phyloP scores from a whole-genome alignment of 257 asterid species.

The Solanum stenotomum region DNA sequence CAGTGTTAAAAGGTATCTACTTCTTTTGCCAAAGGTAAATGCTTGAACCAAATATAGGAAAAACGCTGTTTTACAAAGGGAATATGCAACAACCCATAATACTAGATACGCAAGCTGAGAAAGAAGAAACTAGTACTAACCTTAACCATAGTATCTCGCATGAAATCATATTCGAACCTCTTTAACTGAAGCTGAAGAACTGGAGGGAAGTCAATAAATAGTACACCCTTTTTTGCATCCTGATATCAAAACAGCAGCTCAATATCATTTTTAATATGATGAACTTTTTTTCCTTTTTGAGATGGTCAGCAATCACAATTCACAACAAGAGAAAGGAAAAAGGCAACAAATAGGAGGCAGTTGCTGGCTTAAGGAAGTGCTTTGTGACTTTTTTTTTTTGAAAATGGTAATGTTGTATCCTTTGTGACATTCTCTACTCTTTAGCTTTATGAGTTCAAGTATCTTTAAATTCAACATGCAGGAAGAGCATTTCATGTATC shows the following conservation, averaged over 20 bases:
- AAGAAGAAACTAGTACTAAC: constrained; percentile 29
- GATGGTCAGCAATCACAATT: not conserved
- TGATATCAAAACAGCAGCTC: constrained; percentile 25
- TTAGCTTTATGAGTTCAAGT: not conserved
- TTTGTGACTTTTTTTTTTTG: not conserved
- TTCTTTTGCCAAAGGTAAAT: not conserved
- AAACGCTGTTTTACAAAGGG: not conserved
- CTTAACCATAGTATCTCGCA: constrained; percentile 97
- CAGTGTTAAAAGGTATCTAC: not conserved
- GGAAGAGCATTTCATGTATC: not conserved
- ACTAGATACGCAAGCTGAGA: not conserved
- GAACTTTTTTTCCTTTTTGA: not conserved
- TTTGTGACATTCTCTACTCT: not conserved
- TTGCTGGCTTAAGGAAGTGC: not conserved
- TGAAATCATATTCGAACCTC: constrained; percentile 93
- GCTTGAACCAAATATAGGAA: not conserved
- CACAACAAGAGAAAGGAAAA: not conserved
- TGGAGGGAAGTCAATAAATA: constrained; percentile 95
- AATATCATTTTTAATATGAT: not conserved
- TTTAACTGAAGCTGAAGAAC: constrained; percentile 98
- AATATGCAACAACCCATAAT: not conserved
- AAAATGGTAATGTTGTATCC: not conserved
- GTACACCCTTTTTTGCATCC: constrained; percentile 99
- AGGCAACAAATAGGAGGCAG: not conserved
- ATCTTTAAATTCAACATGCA: not conserved